A percentile compares a stretch with the other conserved stretches of the same genome.
phyloP scores from a whole-genome alignment of 345 rosid species.

The Salix koriyanagi region DNA sequence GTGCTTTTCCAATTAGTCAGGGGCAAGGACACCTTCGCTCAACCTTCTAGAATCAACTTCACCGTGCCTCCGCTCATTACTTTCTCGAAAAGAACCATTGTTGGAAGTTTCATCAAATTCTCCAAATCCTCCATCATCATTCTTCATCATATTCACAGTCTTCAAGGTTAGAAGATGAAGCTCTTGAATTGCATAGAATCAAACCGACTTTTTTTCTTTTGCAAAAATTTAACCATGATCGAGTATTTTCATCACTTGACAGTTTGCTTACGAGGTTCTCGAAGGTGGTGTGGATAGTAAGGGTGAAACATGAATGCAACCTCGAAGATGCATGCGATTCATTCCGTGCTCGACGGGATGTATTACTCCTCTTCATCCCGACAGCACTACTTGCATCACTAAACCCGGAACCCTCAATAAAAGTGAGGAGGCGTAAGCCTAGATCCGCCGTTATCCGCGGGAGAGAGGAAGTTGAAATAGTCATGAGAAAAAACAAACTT shows the following conservation, averaged over 20 bases:
- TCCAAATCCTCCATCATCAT: slow-evolving; percentile 49
- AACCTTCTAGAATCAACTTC: slow-evolving; percentile 36
- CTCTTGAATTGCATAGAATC: slow-evolving; percentile 13
- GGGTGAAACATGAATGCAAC: too few relatives aligned
- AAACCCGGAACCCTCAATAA: not conserved
- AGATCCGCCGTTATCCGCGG: not conserved
- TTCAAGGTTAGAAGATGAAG: slow-evolving; percentile 16
- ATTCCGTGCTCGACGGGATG: too few relatives aligned
- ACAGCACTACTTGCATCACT: too few relatives aligned
- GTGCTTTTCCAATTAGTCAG: slow-evolving; percentile 29
- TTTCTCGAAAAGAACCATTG: slow-evolving; percentile 48
- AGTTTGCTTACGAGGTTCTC: too few relatives aligned
- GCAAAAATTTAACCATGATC: slow-evolving; percentile 2
- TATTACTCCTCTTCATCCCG: too few relatives aligned
- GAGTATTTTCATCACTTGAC: not conserved
- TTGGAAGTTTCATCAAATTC: slow-evolving; percentile 76
- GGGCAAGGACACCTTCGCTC: slow-evolving; percentile 33
- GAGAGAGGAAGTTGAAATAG: not conserved
- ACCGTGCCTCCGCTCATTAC: slow-evolving; percentile 22
- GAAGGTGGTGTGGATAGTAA: too few relatives aligned
- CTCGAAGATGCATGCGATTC: too few relatives aligned
- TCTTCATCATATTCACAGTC: slow-evolving; percentile 17
- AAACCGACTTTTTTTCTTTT: slow-evolving; percentile 8
- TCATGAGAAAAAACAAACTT: not conserved
- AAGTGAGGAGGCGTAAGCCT: not conserved